Evolutionary conservation across 1,284 basidiomycete species (phyloP), one percentile per base, ranked within the genome.

Genomic region (Xanthoconium separans): DNA sequence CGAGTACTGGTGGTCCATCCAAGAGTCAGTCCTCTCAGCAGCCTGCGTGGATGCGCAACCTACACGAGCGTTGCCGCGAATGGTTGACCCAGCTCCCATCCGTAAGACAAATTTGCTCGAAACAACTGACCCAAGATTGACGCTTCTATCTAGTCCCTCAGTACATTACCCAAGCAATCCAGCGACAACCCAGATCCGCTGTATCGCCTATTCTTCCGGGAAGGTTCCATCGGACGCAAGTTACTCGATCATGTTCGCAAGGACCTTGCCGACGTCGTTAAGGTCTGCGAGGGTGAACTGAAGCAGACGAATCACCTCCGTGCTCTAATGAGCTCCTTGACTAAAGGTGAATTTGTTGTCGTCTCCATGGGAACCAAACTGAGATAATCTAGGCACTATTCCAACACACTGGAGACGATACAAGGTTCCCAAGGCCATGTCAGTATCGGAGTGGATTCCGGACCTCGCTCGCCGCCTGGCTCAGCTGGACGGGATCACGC

Each of bases 231-330:
- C 49, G 94, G 92, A 7, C 77, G 77, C 60, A 89, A 82, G 61
- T 79, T 98, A 8, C 78, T 97, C 15, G 75, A 75, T 13, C 85
- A 87, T 57, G 89, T 98, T 55, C 81, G 85, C 55, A 84, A 78
- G 65, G 95, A 97, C 66, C 81, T 98, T 24, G 73, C 75, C 13
- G 88, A 93, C 61, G 84, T 97, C 31, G 81, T 89, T 59, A 84
- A 85, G 64, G 92, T 96, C 43, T 95, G 93, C 72, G 80, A 85
- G 59, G 95, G 94, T 52, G 82, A 82, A 59, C 75, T 93, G 54
- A 97, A 96, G 77, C 95, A 96, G 73, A 97, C 95, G 2, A 98
- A 97, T 69, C 93, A 96, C 66, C 76, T 96, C 29, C 89, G 95
- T 39, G 85, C 82, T 4, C 77, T 97, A 36, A 89, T 96, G 83